Evolutionary conservation across 2,329 filamentous ascomycete genomes (phyloP), one percentile per base, ranked within the genome.

Genomic region (Ceratocystis diversiconidia): DNA sequence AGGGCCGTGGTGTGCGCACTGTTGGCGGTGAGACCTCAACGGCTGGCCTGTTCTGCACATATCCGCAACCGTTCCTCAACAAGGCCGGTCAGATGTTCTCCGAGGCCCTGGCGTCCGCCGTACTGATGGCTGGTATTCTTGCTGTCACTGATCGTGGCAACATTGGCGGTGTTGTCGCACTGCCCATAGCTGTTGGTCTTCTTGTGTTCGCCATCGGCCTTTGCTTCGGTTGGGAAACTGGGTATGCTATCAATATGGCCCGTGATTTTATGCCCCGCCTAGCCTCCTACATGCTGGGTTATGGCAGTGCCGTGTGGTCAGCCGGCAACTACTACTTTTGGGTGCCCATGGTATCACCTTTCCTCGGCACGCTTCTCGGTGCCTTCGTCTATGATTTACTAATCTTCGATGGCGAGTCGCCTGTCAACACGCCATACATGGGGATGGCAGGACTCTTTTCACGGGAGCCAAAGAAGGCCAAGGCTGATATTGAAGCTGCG

Each of bases 171-270:
- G 83, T 84, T 1, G 82, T 83, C 0, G 76, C 78, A 1, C 67
- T 76, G 65, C 64, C 64, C 7, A 30, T 44, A 5, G 64, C 57
- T 41, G 62, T 65, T 3, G 66, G 62, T 15, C 69, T 84, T 28
- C 76, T 89, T 61, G 84, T 90, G 68, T 89, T 89, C 71, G 87
- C 86, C 6, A 83, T 90, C 25, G 86, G 86, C 19, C 84, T 85
- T 41, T 87, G 85, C 71, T 89, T 88, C 70, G 87, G 87, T 5
- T 89, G 85, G 85, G 82, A 90, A 73, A 90, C 87, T 0, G 86
- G 87, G 46, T 90, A 88, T 74, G 87, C 86, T 17, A 88, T 89
- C 69, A 90, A 90, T 71, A 74, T 88, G 52, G 87, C 86, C 44
- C 80, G 87, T 73, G 87, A 90, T 69, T 87, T 90, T 71, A 85